phyloP scores from a whole-genome alignment of 2,329 filamentous ascomycete genomes.

The Phyllosticta citrichinensis region DNA sequence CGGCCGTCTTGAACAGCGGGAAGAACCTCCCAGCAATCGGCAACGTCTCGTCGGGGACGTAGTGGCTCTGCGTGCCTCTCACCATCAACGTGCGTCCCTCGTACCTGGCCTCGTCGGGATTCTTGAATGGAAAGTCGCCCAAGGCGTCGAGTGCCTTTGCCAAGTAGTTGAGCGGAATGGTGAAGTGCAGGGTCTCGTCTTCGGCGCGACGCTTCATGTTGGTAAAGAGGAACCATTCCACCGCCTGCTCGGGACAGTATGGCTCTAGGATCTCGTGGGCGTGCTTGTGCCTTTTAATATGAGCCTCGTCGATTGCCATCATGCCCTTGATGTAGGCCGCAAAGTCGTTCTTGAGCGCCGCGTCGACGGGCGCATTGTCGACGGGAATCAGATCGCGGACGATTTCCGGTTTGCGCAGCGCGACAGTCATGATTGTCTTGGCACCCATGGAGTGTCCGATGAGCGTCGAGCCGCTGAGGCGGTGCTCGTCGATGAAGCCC shows the following conservation, averaged over 20 bases:
- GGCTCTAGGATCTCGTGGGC: slow-evolving; percentile 69
- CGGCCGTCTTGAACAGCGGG: slow-evolving; percentile 60
- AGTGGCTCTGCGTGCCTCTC: slow-evolving; percentile 63
- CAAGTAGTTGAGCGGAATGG: slow-evolving; percentile 67
- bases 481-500: slow-evolving; percentile 63
- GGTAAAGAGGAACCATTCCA: slow-evolving; percentile 85
- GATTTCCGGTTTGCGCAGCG: slow-evolving; percentile 57
- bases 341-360: slow-evolving; percentile 64
- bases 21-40: slow-evolving; percentile 77
- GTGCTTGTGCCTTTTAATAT: slow-evolving; percentile 59
- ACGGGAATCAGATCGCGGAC: slow-evolving; percentile 69
- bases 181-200: slow-evolving; percentile 55
- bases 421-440: slow-evolving; percentile 83
- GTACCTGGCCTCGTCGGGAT: slow-evolving; percentile 59
- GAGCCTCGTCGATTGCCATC: slow-evolving; percentile 63
- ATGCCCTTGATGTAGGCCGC: slow-evolving; percentile 74
- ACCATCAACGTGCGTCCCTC: slow-evolving; percentile 74
- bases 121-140: slow-evolving; percentile 79
- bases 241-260: slow-evolving; percentile 48
- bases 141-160: slow-evolving; percentile 60
- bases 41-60: slow-evolving; percentile 70
- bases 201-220: slow-evolving; percentile 57
- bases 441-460: slow-evolving; percentile 98
- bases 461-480: slow-evolving; percentile 59
- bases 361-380: slow-evolving; percentile 86